Base-by-base conservation (phyloP, 331 rosid genomes). In the Telfairia occidentalis region DNA sequence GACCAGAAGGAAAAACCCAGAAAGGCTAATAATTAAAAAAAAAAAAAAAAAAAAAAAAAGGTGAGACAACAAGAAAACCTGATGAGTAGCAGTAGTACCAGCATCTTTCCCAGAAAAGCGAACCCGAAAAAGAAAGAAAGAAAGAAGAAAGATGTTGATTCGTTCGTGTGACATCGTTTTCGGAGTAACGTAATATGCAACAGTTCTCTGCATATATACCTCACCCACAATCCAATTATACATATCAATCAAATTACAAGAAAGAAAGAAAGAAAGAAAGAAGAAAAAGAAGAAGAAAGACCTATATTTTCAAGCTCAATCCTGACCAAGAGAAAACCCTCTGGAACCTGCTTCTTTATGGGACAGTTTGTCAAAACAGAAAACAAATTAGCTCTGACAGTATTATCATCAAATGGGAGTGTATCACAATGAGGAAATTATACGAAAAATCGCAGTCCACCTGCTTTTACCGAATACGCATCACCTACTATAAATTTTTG, bases 291-390 rank as follows among this genome's bases (percentile, higher is more conserved):
- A 79, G 45, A 69, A 43, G 40, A 71, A 71, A 71, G 29, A 48
- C 86, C 86, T 86, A 80, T 84, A 61, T n/a, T 69, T 86, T 76
- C 83, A 82, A 86, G 82, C 84, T 81, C 88, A 83, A 82, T 77
- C 87, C 75, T 76, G 76, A 58, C 23, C 42, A 65, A 65, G 74
- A 63, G 84, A 83, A 81, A 83, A 73, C 85, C 79, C 78, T 74
- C 38, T 74, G 81, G 82, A 54, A 82, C 81, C 61, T 82, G 84
- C 87, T 87, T 75, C 42, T 46, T 82, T 83, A 50, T 83, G 78
- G 57, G 24, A 59, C 55, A 79, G 81, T 85, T 82, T 81, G 82
- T 81, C 75, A 71, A 84, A 83, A 83, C 79, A 80, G 81, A 79
- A 77, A 82, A 80, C 78, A 74, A 75, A 83, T 83, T 86, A 84